Evolutionary conservation across 2,329 filamentous ascomycete species (phyloP), one percentile per base, ranked within the genome.

Genomic region (Pyrenophora graminea): DNA sequence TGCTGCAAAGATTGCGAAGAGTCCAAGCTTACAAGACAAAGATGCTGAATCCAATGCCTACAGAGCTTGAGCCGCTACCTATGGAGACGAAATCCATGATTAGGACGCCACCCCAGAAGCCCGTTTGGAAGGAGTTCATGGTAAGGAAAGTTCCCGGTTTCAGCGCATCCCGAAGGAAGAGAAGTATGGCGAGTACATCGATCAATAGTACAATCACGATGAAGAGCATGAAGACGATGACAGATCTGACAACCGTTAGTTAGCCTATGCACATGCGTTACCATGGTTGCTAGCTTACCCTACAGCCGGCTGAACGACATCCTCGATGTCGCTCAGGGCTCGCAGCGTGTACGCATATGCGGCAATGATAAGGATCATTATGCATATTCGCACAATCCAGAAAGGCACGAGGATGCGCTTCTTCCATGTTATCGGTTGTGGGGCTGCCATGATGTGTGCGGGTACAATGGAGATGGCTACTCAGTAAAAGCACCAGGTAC

Each of bases 391-490:
- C 18, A 74, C 37, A 3, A 62, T 46, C 72, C 71, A 75, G 46
- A 72, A 68, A 3, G 72, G 71, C 9, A 75, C 53, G 36, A 75
- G 59, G 31, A 75, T 60, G 39, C 72, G 68, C 63, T 73, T 74
- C 58, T 72, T 68, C 71, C 70, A 74, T 9, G 63, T 21, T 13
- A 56, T 57, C 13, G 61, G 49, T 53, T 58, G 55, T 33, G 55
- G 53, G 32, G 61, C 55, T 64, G 69, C 69, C 41, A 25, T 62
- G 51, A 48, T 19, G 50, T 39, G n/a, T 32, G 4, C 23, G 23
- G 4, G 10, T 2, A 12, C 8, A 36, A 9, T 34, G 23, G 8
- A n/a, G 3, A n/a, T 12, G 4, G 7, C 40, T 48, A 18, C 19
- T 8, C 12, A 19, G 15, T 23, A 34, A n/a, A 23, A 34, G 48